These are phyloP conservation scores for Paraleonurus japonicus DNA, from an alignment of 257 asterid species.

Conservation along the genomic window DNA sequence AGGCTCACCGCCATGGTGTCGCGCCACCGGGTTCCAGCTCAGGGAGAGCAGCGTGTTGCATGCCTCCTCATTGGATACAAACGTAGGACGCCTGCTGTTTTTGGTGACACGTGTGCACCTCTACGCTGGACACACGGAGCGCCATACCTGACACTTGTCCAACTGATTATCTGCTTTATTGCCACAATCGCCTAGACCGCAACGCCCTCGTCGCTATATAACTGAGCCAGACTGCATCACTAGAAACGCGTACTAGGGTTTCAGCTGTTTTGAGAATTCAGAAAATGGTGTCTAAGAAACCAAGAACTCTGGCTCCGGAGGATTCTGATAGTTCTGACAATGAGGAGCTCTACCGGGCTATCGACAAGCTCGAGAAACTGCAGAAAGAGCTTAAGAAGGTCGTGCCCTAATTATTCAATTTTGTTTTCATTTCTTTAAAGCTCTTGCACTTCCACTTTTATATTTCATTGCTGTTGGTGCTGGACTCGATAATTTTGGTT, in stretches of 20 bases:
- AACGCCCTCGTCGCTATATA: background rate
- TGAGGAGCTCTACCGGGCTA: conserved; percentile 26
- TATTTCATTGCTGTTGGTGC: background rate
- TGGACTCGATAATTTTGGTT: background rate
- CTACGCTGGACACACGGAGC: background rate
- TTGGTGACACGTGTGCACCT: conserved; percentile 6
- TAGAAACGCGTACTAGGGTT: conserved; percentile 10
- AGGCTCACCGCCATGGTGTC: background rate
- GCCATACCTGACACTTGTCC: background rate
- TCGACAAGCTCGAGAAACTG: conserved; percentile 46
- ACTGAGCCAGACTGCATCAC: background rate
- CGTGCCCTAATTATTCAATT: background rate
- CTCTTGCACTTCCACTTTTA: background rate
- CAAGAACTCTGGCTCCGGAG: conserved; percentile 30
- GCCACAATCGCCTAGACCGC: background rate
- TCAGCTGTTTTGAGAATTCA: background rate
- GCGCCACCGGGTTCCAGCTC: background rate
- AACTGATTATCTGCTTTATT: background rate
- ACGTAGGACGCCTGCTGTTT: background rate
- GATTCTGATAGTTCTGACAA: conserved; percentile 28
- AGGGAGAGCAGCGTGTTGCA: background rate
- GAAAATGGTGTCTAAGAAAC: conserved; percentile 48
- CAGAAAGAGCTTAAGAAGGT: conserved; percentile 59
- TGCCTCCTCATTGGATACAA: background rate
- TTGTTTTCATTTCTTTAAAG: background rate